Base-by-base conservation (phyloP, 2,329 filamentous ascomycete species). In the Apiospora phragmitis region DNA sequence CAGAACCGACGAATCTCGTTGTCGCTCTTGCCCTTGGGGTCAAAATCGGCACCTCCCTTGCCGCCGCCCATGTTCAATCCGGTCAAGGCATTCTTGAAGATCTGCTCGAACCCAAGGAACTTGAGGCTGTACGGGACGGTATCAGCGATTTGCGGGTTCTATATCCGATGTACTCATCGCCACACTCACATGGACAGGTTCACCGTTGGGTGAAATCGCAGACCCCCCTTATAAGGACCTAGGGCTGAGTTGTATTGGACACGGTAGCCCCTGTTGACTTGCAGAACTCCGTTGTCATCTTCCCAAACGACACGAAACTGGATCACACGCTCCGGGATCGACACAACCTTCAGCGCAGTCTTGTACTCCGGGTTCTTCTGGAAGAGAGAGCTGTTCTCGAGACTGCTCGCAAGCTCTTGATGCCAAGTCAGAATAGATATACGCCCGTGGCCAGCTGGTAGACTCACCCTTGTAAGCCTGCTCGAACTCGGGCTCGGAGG, bases 71-170 rank as follows among this genome's bases (percentile, higher is more conserved):
- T 98, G 86, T 90, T 94, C 80, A 97, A 85, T 80, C 96, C 96
- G 73, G 96, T 98, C 77, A 98, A 87, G 76, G 96, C 96, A 93
- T 98, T 98, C 90, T 98, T 98, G 90, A 98, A 98, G 86, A 95
- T 97, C 87, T 98, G 96, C 91, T 99, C 96, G 80, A 98, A 98
- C 75, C 95, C 96, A 80, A 99, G 89, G 87, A 98, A 98, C 88
- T 99, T 99, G 79, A 99, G 90, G 79, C 84, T 85, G 69, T 29
- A 29, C 65, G 9, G 4, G n/a, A 29, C 26, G 12, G 12, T 29
- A 9, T 62, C 24, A 62, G 32, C 29, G 7, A n/a, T n/a, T 0
- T 32, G 18, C 8, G 6, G 16, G 7, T 5, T 38, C 7, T 2
- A 12, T 32, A 4, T 21, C 8, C 16, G 11, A 42, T 18, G 4